These are phyloP conservation scores for Fusarium anthophilum DNA, from an alignment of 2,329 filamentous ascomycete species.

Conservation along the genomic window DNA sequence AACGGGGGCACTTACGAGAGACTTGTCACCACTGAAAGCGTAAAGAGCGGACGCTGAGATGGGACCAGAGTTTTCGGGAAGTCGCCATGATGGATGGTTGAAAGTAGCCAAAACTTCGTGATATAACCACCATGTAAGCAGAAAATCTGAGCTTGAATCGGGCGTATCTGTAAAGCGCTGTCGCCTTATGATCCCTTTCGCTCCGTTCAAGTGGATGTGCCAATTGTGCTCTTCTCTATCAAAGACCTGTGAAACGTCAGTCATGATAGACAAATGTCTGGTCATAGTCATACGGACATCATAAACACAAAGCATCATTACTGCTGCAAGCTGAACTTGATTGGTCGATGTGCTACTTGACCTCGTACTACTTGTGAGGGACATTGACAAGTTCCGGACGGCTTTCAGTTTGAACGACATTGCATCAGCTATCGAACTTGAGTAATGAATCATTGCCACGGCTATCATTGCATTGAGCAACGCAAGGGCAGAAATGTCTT, in stretches of 20 bases:
- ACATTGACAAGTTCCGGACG: neutral
- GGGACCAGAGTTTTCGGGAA: no score
- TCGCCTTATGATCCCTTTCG: neutral
- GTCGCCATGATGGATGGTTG: neutral
- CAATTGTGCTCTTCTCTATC: neutral
- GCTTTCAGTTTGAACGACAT: neutral
- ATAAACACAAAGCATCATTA: conserved; percentile 2
- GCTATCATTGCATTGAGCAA: neutral
- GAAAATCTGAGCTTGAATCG: neutral
- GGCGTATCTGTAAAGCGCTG: neutral
- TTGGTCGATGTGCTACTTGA: neutral
- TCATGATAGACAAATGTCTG: rapidly evolving
- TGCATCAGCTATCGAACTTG: neutral
- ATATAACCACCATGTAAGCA: neutral
- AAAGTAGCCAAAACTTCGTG: neutral
- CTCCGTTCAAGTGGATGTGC: neutral
- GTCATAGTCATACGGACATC: neutral
- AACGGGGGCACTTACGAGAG: neutral
- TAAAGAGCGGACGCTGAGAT: neutral
- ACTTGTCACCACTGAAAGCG: neutral
- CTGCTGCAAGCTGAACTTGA: neutral
- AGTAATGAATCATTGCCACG: neutral
- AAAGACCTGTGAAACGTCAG: neutral
- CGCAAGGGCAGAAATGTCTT: neutral
- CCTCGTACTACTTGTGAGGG: neutral